Conservation (phyloP, 306 rosid species). For the Quillaja saponaria region DNA sequence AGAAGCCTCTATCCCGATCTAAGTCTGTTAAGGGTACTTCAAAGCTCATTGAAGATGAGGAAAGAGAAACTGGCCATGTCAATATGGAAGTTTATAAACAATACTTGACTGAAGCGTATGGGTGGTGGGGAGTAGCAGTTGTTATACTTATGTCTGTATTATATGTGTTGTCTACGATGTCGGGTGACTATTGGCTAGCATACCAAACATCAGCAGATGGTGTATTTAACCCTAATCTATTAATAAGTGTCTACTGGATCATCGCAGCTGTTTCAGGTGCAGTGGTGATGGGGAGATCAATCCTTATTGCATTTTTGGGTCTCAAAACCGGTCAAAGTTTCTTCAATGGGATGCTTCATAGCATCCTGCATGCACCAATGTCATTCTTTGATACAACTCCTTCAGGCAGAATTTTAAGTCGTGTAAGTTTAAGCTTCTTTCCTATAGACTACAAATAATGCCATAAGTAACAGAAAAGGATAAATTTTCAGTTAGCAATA, state of each 20-base stretch:
- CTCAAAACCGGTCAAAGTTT: conserved; percentile 70
- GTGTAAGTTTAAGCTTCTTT: conserved; percentile 48
- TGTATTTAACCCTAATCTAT: conserved; percentile 41
- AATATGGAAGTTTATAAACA: conserved; percentile 58
- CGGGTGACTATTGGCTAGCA: conserved; percentile 81
- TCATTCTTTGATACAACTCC: conserved; percentile 95
- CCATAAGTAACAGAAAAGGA: background rate
- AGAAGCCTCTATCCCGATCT: conserved; percentile 40
- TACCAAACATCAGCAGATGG: conserved; percentile 57
- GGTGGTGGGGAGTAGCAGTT: conserved; percentile 72
- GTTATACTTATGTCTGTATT: conserved; percentile 47
- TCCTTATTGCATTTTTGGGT: conserved; percentile 53
- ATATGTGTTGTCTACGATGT: conserved; percentile 57
- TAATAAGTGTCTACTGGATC: conserved; percentile 61
- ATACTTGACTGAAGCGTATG: conserved; percentile 77
- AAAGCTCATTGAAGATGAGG: conserved; percentile 82
- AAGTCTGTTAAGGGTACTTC: conserved; percentile 50
- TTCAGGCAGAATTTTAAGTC: conserved; percentile 84
- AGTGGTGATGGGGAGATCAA: conserved; percentile 43
- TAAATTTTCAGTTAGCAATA: background rate
- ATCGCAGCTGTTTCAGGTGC: conserved; percentile 43
- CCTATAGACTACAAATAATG: background rate
- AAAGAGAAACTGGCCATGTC: conserved; percentile 74
- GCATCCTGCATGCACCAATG: conserved; percentile 86
- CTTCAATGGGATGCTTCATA: conserved; percentile 56